phyloP scores from a whole-genome alignment of 805 yeast genomes.

The Metschnikowia picachoensis region DNA sequence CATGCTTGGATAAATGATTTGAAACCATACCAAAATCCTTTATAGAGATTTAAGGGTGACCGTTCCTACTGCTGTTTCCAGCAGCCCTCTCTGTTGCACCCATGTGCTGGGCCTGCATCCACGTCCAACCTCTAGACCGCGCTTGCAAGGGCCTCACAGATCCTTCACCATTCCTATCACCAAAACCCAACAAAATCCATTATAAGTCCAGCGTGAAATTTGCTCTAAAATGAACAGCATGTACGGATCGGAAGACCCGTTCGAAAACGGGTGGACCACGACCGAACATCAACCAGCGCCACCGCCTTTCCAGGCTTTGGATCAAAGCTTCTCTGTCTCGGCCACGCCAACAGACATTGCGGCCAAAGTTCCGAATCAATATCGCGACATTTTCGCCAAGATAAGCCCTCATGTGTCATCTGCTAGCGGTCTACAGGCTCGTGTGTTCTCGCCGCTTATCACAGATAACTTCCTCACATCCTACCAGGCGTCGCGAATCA shows the following conservation, averaged over 20 bases:
- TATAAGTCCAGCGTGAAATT: neutral
- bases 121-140: neutral
- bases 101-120: neutral
- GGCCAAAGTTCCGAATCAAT: conserved; percentile 28
- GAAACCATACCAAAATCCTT: no score
- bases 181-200: neutral
- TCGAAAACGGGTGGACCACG: conserved; percentile 39
- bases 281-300: conserved; percentile 6
- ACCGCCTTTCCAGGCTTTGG: conserved; percentile 3
- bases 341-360: conserved; percentile 15
- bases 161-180: neutral
- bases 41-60: no score
- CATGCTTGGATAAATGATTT: no score
- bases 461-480: conserved; percentile 23
- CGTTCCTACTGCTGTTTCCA: no score
- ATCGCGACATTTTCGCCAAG: conserved; percentile 14
- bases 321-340: conserved; percentile 5
- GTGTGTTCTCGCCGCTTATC: conserved; percentile 28
- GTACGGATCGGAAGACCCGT: conserved; percentile 29
- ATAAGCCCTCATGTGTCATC: conserved; percentile 21
- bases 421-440: conserved; percentile 28
- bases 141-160: no score
- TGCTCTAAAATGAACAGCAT: conserved; percentile 11
- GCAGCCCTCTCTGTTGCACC: no score
- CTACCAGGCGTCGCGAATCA: conserved; percentile 30